A percentile compares a stretch with the other conserved stretches of the same genome.
phyloP scores from a whole-genome alignment of 2,329 filamentous ascomycete genomes.

The Aspergillus sp. region DNA sequence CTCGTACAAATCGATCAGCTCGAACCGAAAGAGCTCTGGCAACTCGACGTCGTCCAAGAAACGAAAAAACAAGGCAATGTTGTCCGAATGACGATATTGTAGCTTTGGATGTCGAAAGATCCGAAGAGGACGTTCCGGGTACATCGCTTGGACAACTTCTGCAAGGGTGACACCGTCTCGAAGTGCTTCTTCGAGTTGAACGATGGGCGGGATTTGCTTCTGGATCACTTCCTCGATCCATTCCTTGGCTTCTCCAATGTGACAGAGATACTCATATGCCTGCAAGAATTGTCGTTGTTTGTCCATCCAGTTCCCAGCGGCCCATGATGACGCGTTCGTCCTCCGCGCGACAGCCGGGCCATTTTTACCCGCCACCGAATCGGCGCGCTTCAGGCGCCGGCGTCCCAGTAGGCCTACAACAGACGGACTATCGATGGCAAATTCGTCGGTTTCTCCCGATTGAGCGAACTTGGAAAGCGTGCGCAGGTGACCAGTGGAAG shows the following conservation, averaged over 20 bases:
- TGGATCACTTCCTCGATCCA: constrained; percentile 96
- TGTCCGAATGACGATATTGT: constrained; percentile 95
- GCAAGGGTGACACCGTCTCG: constrained; percentile 91
- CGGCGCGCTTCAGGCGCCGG: constrained; percentile 72
- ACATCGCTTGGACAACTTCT: constrained; percentile 86
- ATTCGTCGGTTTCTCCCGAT: constrained; percentile 71
- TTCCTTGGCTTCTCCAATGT: constrained; percentile 97
- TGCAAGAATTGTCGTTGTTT: constrained; percentile 94
- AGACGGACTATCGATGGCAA: constrained; percentile 78
- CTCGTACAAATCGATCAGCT: constrained; percentile 95
- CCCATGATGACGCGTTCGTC: constrained; percentile 66
- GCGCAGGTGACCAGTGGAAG: constrained; percentile 83
- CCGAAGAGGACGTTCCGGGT: constrained; percentile 69
- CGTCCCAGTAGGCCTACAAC: constrained; percentile 85
- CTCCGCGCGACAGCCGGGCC: constrained; percentile 40
- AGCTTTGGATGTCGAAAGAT: constrained; percentile 85
- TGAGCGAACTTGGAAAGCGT: constrained; percentile 82
- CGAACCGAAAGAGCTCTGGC: constrained; percentile 93
- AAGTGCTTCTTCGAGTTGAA: constrained; percentile 88
- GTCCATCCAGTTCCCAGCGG: constrained; percentile 95
- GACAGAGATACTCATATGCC: constrained; percentile 97
- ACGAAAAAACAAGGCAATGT: constrained; percentile 93
- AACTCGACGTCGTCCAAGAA: constrained; percentile 89
- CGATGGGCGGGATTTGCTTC: constrained; percentile 81
- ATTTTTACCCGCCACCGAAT: constrained; percentile 53